Evolutionary conservation across 352 stramenopile genomes (phyloP).

Genomic region (Pythium guiyangense): DNA sequence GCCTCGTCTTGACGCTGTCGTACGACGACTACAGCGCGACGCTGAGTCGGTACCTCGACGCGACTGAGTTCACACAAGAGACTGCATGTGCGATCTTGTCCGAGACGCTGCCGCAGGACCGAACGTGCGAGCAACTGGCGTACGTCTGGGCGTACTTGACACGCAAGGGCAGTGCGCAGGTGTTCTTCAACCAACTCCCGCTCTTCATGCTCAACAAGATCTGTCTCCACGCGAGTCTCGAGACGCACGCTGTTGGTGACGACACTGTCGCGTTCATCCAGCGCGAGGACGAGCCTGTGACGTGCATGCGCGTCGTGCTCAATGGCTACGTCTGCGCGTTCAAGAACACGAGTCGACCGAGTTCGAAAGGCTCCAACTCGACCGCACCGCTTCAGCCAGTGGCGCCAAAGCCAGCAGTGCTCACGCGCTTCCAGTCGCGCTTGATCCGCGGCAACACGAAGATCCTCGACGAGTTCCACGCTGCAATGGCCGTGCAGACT

Average conservation of each 20-base stretch:
- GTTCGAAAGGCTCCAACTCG: too few species aligned
- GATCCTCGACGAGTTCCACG: neutral
- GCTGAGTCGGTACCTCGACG: slow-evolving; percentile 19
- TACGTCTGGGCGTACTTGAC: slow-evolving; percentile 31
- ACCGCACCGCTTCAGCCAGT: neutral
- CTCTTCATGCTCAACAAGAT: slow-evolving; percentile 22
- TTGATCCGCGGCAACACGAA: slow-evolving; percentile 18
- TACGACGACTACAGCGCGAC: slow-evolving; percentile 23
- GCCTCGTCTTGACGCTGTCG: slow-evolving; percentile 21
- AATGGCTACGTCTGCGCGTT: slow-evolving; percentile 43
- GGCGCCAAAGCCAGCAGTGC: slow-evolving; percentile 12
- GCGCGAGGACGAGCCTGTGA: slow-evolving; percentile 23
- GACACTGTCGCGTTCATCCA: slow-evolving; percentile 31
- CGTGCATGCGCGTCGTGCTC: slow-evolving; percentile 31
- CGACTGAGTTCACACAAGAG: slow-evolving; percentile 21
- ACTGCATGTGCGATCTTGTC: slow-evolving; percentile 19
- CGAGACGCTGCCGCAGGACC: slow-evolving; percentile 29
- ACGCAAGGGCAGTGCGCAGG: slow-evolving; percentile 18
- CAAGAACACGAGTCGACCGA: slow-evolving; percentile 14
- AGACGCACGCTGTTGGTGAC: slow-evolving; percentile 20
- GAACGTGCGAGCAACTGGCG: slow-evolving; percentile 34
- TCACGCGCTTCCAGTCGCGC: slow-evolving; percentile 27
- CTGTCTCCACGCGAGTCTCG: slow-evolving; percentile 26
- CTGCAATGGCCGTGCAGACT: too few species aligned
- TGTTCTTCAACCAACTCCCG: slow-evolving; percentile 41